phyloP scores from a whole-genome alignment of 768 basidiomycete species.

The Phanerodontia chrysosporium region DNA sequence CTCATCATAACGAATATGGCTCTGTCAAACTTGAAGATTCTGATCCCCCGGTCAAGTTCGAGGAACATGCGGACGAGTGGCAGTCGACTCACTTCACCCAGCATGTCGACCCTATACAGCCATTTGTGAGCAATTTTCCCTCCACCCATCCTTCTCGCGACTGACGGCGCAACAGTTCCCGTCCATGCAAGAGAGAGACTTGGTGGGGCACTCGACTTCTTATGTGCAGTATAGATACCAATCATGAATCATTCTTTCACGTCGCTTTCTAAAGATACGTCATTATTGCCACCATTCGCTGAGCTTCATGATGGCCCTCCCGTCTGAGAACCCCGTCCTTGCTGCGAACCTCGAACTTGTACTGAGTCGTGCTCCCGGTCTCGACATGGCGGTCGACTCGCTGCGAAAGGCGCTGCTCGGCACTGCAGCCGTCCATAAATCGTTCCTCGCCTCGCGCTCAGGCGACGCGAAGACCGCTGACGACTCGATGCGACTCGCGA shows the following conservation, averaged over 20 bases:
- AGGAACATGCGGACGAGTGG: conserved; percentile 46
- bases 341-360: conserved; percentile 39
- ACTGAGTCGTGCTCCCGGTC: conserved; percentile 34
- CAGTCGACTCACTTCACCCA: conserved; percentile 39
- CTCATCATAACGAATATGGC: conserved; percentile 2
- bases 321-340: conserved; percentile 40
- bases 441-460: conserved; percentile 35
- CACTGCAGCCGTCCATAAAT: conserved; percentile 39
- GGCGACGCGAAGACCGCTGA: conserved; percentile 18
- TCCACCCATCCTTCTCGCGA: not conserved
- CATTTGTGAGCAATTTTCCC: conserved; percentile 50
- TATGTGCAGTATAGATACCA: conserved; percentile 50
- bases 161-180: conserved; percentile 27
- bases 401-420: conserved; percentile 36
- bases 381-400: conserved; percentile 35
- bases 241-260: conserved; percentile 24
- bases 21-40: not conserved
- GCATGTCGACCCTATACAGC: conserved; percentile 51
- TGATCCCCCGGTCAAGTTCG: conserved; percentile 7
- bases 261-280: conserved; percentile 32
- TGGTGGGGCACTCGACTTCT: conserved; percentile 44
- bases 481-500: conserved; percentile 33
- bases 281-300: conserved; percentile 43
- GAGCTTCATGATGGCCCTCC: conserved; percentile 43
- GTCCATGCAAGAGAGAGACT: conserved; percentile 41